phyloP scores from a whole-genome alignment of 495 filamentous ascomycete genomes.

The Oleoguttula mirabilis region DNA sequence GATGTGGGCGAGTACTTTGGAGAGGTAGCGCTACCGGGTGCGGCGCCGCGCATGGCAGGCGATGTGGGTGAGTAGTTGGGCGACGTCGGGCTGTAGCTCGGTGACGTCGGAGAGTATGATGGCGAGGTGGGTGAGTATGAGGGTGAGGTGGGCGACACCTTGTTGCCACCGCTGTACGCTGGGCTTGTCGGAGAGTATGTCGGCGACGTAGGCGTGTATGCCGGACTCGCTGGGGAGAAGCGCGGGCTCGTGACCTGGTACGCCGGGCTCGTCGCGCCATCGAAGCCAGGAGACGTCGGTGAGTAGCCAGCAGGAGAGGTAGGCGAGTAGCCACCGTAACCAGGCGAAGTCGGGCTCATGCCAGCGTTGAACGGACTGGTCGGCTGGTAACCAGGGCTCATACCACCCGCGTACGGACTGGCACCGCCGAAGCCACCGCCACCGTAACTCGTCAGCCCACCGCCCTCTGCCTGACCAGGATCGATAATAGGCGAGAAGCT shows the following conservation, averaged over 20 bases:
- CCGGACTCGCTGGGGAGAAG: slow-evolving; percentile 27
- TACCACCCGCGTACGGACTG: slow-evolving; percentile 50
- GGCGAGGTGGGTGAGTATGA: slow-evolving; percentile 55
- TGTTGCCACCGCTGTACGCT: slow-evolving; percentile 38
- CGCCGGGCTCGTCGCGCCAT: slow-evolving; percentile 25
- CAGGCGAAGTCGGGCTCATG: slow-evolving; percentile 61
- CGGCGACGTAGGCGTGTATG: slow-evolving; percentile 35
- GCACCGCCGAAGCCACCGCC: slow-evolving; percentile 42
- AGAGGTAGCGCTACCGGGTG: slow-evolving; percentile 33
- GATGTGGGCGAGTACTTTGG: slow-evolving; percentile 42
- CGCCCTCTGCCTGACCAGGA: slow-evolving; percentile 56
- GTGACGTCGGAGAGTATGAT: slow-evolving; percentile 61
- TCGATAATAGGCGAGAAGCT: slow-evolving; percentile 82
- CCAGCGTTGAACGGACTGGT: slow-evolving; percentile 62
- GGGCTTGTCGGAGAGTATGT: slow-evolving; percentile 48
- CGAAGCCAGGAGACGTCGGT: slow-evolving; percentile 42
- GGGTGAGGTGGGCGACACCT: slow-evolving; percentile 34
- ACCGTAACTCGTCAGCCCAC: slow-evolving; percentile 61
- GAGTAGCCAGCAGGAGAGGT: slow-evolving; percentile 52
- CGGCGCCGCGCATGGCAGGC: slow-evolving; percentile 27
- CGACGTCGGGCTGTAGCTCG: slow-evolving; percentile 67
- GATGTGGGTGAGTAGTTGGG: slow-evolving; percentile 30
- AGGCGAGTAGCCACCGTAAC: slow-evolving; percentile 73
- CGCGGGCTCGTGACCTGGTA: slow-evolving; percentile 64
- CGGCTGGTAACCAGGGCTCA: slow-evolving; percentile 62